phyloP scores from a whole-genome alignment of 345 rosid species.

The Gossypium australe region DNA sequence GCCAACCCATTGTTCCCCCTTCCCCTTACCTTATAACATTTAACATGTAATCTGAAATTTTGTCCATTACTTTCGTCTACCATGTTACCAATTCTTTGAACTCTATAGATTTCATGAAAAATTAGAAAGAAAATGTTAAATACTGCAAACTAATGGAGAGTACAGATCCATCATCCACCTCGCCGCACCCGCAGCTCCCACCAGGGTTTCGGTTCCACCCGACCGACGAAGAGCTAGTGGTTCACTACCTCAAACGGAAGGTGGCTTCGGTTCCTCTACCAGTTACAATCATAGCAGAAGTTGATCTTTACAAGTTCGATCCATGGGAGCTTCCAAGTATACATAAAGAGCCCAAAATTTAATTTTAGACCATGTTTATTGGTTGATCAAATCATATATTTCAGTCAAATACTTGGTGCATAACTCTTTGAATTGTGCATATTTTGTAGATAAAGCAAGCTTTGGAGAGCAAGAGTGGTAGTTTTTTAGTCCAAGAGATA shows the following conservation, averaged over 20 bases:
- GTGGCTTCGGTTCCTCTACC: slow-evolving; percentile 56
- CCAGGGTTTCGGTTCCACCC: slow-evolving; percentile 64
- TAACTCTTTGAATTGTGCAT: neutral
- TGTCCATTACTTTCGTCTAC: neutral
- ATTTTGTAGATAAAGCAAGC: slow-evolving; percentile 48
- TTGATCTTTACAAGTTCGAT: slow-evolving; percentile 70
- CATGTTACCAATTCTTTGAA: neutral
- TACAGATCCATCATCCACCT: slow-evolving; percentile 31
- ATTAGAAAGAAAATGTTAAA: neutral
- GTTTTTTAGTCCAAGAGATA: slow-evolving; percentile 60
- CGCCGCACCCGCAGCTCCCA: slow-evolving; percentile 36
- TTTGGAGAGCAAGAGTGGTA: slow-evolving; percentile 84
- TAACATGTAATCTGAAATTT: neutral
- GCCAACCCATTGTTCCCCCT: too few species aligned
- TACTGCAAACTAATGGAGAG: slow-evolving; percentile 30
- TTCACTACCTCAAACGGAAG: slow-evolving; percentile 66
- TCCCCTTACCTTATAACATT: neutral
- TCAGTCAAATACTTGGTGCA: neutral
- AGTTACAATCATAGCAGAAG: slow-evolving; percentile 58
- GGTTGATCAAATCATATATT: neutral
- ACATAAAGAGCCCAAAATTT: neutral
- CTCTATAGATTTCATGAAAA: neutral
- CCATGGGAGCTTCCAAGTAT: slow-evolving; percentile 75
- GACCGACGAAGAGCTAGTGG: slow-evolving; percentile 64
- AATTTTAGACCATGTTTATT: neutral